A percentile compares a stretch with the other conserved stretches of the same genome.
Evolutionary conservation across 768 basidiomycete species (phyloP).

Genomic region (Mycena amicta): DNA sequence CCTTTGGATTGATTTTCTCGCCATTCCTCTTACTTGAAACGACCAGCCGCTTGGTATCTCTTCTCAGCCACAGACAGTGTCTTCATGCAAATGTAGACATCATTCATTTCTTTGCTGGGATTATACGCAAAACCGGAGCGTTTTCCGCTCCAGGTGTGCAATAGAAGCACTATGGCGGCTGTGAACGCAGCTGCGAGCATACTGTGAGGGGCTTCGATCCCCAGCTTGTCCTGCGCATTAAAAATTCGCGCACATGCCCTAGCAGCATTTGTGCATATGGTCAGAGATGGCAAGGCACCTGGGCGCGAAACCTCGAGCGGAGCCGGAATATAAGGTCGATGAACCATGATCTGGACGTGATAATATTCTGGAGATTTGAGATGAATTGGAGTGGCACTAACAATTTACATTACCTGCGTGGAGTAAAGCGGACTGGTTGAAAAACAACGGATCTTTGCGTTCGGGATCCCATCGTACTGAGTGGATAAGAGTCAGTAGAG

Average conservation of each 20-base stretch:
- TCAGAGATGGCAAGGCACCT: conserved; percentile 60
- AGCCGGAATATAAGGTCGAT: conserved; percentile 79
- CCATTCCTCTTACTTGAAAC: conserved; percentile 15
- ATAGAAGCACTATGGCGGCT: conserved; percentile 57
- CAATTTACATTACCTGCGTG: conserved; percentile 31
- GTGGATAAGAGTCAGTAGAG: conserved; percentile 37
- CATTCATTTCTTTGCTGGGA: conserved; percentile 55
- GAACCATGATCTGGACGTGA: conserved; percentile 68
- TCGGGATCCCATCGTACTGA: conserved; percentile 49
- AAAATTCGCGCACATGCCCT: conserved; percentile 74
- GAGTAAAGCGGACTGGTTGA: conserved; percentile 64
- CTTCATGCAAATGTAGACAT: conserved; percentile 61
- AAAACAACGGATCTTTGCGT: conserved; percentile 38
- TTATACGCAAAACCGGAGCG: conserved; percentile 50
- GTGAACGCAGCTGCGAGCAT: conserved; percentile 45
- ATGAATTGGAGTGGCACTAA: background rate
- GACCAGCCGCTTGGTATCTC: conserved; percentile 27
- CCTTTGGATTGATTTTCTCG: background rate
- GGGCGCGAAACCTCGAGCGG: conserved; percentile 48
- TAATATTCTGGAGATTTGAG: conserved; percentile 33
- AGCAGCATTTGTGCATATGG: conserved; percentile 85
- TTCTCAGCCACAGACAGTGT: conserved; percentile 45
- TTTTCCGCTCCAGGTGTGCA: conserved; percentile 69
- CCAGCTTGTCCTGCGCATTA: conserved; percentile 48
- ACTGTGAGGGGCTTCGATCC: conserved; percentile 36